Evolutionary conservation across 768 basidiomycete species (phyloP), one percentile per base, ranked within the genome.

Genomic region (Suillus variegatus): DNA sequence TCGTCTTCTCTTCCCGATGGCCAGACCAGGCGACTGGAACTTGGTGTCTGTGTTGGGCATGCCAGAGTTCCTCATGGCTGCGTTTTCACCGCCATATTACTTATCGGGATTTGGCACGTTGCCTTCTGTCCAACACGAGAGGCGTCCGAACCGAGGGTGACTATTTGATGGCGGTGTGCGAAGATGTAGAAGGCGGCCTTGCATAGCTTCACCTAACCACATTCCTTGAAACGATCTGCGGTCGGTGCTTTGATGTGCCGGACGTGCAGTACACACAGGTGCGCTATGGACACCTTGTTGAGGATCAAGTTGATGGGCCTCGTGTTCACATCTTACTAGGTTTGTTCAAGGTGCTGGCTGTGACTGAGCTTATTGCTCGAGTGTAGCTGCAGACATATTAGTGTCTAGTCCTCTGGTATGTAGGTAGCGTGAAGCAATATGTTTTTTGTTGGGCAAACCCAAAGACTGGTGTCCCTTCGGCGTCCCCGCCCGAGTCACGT

Each of bases 401-500:
- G 25, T 41, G 57, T 60, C 57, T 25, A 60, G 40, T 43, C 22
- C 22, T 40, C n/a, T 22, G n/a, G 4, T 58, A 41, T 58, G 57
- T 58, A 60, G 58, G 58, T 28, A 60, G 41, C 18, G 28, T 57
- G 56, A 43, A 41, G 58, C 58, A 60, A 43, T 43, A 60, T 60
- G 25, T 38, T 57, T 41, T 60, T 60, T 60, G 41, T 60, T 6
- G 41, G 25, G 18, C 40, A 22, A 55, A 55, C 20, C 20, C 35
- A n/a, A 55, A 55, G 18, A 32, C 52, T 54, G 51, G 52, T 54
- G 32, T 32, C 32, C 32, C 35, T 36, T 55, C 54, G 54, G 54
- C 54, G 20, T n/a, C 54, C 32, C 54, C 54, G 32, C 54, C 32
- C 54, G 54, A 55, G 12, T 55, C 54, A 55, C 54, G 54, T 55